phyloP scores from a whole-genome alignment of 108 stramenopile genomes.

The Cyclotella atomus region DNA sequence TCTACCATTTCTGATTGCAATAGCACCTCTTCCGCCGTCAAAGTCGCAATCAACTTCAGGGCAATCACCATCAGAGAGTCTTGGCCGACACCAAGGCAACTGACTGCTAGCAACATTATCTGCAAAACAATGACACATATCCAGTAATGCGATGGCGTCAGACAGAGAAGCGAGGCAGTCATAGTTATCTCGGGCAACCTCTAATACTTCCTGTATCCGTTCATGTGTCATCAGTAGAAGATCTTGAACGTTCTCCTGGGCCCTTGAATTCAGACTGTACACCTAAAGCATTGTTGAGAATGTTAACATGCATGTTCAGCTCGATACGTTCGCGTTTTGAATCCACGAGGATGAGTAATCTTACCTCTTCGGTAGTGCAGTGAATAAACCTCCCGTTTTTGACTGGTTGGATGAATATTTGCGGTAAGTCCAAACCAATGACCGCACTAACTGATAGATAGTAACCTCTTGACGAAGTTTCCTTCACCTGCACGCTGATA shows the following conservation, averaged over 20 bases:
- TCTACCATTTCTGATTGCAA: slow-evolving; percentile 81
- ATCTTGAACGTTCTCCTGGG: slow-evolving; percentile 90
- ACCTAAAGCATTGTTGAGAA: slow-evolving; percentile 34
- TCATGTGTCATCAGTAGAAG: slow-evolving; percentile 83
- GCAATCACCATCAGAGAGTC: slow-evolving; percentile 48
- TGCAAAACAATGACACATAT: slow-evolving; percentile 89
- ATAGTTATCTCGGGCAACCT: slow-evolving; percentile 71
- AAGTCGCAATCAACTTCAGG: slow-evolving; percentile 22
- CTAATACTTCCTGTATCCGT: slow-evolving; percentile 84
- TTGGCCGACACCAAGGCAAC: slow-evolving; percentile 80
- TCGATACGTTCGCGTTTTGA: neutral
- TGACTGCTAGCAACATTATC: slow-evolving; percentile 83
- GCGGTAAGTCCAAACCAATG: slow-evolving; percentile 65
- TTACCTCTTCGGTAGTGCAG: slow-evolving; percentile 88
- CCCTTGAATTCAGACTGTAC: slow-evolving; percentile 73
- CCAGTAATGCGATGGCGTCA: slow-evolving; percentile 88
- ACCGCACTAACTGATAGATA: slow-evolving; percentile 75
- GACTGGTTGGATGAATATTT: slow-evolving; percentile 80
- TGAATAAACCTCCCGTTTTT: slow-evolving; percentile 74
- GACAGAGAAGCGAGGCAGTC: slow-evolving; percentile 82
- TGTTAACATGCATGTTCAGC: neutral
- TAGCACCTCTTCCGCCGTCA: slow-evolving; percentile 44
- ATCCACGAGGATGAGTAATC: neutral
- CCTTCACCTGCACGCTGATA: slow-evolving; percentile 76
- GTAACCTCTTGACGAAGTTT: slow-evolving; percentile 76